Conservation (phyloP, 176 grass and related monocot species). For the Chrysopogon serrulatus region DNA sequence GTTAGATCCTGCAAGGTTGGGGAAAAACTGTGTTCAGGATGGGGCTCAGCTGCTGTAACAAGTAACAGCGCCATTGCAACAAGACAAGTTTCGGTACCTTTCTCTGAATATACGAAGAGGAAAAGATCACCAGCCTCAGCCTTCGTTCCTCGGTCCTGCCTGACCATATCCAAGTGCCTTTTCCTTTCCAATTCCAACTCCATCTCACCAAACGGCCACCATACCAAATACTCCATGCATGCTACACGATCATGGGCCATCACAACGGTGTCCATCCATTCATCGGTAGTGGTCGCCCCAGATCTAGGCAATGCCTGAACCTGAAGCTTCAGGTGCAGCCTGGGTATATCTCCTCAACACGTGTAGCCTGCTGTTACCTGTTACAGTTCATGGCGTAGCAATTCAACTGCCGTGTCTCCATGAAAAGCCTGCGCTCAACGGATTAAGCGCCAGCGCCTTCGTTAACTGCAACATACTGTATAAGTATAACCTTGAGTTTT, state of each 20-base stretch:
- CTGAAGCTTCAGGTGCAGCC: background rate
- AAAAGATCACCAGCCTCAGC: background rate
- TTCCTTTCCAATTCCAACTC: constrained; percentile 30
- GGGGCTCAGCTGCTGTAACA: background rate
- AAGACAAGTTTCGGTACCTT: background rate
- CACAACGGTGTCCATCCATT: constrained; percentile 7
- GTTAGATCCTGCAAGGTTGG: background rate
- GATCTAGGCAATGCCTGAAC: constrained; percentile 16
- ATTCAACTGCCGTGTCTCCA: background rate
- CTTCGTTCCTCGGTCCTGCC: constrained; percentile 3
- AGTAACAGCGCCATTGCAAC: background rate
- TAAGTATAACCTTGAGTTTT: background rate
- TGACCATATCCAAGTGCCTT: constrained; percentile 1
- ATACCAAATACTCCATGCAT: constrained; percentile 18
- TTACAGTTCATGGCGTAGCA: background rate
- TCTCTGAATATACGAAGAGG: background rate
- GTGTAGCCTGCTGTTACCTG: background rate
- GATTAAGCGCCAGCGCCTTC: background rate
- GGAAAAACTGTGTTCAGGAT: background rate
- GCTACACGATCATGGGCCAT: background rate
- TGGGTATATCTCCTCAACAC: background rate
- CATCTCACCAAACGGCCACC: constrained; percentile 31
- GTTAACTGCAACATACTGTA: background rate
- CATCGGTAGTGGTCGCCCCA: constrained; percentile 15
- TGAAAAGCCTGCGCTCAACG: background rate